Base-by-base conservation (phyloP, 176 grass and related monocot genomes). In the Phoenix roebelenii region DNA sequence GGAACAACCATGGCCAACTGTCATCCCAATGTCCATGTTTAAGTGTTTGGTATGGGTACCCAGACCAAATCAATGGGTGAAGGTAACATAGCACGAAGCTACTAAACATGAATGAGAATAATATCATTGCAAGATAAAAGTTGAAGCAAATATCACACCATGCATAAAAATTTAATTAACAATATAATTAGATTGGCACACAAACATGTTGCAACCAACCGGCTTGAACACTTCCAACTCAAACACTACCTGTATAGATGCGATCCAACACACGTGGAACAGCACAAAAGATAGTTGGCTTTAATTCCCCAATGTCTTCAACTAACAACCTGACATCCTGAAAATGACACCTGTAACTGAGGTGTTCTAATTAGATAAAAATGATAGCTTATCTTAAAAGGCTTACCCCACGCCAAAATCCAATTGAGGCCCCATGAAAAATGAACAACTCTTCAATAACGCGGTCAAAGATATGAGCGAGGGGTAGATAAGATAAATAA, bases 371-470 rank as follows among this genome's bases (percentile, higher is more conserved):
- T 61, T 58, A 22, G 50, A 28, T 73, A 70, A 70, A 49, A 66
- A 15, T 24, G 53, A 57, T 28, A 72, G 29, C 29, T 75, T 16
- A 17, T 39, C 51, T 70, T 15, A 50, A 75, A 53, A 22, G 61
- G 56, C 75, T 74, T 85, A 98, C 93, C 81, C 93, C 93, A 23
- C 76, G 78, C 93, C 93, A 98, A 82, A 98, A 98, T 85, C 93
- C 93, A 78, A 97, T 88, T 63, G 87, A 92, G 25, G 84, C 87
- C 49, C 87, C 84, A 75, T 80, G 81, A 77, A 80, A 97, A 64
- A 98, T 98, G 73, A 98, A 85, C 70, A 98, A 23, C 67, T 98
- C 93, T 79, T 98, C 93, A 60, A 98, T 79, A 25, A 80, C 93
- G 29, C 93, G 84, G 60, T 91, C 93, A 70, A 98, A 98, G 35